Conservation (phyloP, 2,329 filamentous ascomycete species). For the Teratosphaeria zuluensis region DNA sequence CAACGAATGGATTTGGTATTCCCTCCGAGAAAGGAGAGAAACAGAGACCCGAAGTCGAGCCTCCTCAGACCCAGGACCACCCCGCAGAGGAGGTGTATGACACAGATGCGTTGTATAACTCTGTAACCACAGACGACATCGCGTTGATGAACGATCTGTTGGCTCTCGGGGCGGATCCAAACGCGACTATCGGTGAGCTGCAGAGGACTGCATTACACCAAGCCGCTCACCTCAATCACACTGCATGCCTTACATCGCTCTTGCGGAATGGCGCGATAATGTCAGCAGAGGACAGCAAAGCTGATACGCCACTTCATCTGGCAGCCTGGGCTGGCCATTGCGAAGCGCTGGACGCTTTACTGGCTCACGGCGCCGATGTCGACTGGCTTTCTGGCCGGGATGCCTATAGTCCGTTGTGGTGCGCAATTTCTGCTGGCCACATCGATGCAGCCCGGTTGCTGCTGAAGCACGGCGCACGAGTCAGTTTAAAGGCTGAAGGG, state of each 20-base stretch:
- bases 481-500: constrained; percentile 13
- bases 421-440: constrained; percentile 19
- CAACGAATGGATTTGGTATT: constrained; percentile 1
- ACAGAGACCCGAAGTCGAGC: constrained; percentile 3
- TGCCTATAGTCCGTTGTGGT: constrained; percentile 21
- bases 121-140: constrained; percentile 14
- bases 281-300: constrained; percentile 16
- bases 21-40: constrained; percentile 9
- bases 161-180: constrained; percentile 7
- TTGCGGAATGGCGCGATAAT: constrained; percentile 14
- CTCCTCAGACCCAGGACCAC: constrained; percentile 5
- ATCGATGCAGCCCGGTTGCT: constrained; percentile 18
- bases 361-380: constrained; percentile 17
- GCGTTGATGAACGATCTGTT: constrained; percentile 11
- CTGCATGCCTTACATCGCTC: constrained; percentile 10
- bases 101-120: constrained; percentile 13
- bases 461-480: constrained; percentile 18
- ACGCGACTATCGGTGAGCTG: constrained; percentile 13
- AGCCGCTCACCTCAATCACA: constrained; percentile 20
- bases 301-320: constrained; percentile 20
- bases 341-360: constrained; percentile 15
- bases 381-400: constrained; percentile 20
- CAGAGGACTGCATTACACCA: constrained; percentile 21
- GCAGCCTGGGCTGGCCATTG: constrained; percentile 21
- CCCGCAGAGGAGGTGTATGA: constrained; percentile 7